A percentile compares a stretch with the other conserved stretches of the same genome.
Evolutionary conservation across 257 asterid species (phyloP).

Genomic region (Ehretia macrophylla): DNA sequence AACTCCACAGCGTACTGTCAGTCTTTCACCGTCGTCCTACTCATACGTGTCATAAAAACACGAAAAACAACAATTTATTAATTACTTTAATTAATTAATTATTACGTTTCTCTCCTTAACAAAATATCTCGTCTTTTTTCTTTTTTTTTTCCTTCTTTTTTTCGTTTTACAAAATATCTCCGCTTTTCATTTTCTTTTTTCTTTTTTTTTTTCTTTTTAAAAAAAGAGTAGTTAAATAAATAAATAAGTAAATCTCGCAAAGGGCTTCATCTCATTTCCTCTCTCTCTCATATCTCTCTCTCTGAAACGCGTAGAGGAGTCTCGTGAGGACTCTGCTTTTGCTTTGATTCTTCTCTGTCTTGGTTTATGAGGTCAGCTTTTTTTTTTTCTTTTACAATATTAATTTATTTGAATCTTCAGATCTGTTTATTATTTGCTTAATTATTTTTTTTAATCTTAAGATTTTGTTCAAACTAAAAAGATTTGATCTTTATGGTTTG

Average conservation of each 20-base stretch:
- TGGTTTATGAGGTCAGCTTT: conserved; percentile 72
- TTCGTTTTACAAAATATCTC: too few relatives aligned
- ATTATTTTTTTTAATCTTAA: conserved; percentile 1
- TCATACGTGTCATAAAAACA: too few relatives aligned
- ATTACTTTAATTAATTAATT: too few relatives aligned
- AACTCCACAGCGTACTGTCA: too few relatives aligned
- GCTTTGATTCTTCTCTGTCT: conserved; percentile 35
- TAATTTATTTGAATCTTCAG: conserved; percentile 14
- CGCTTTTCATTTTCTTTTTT: too few relatives aligned
- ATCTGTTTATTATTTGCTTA: conserved; percentile 22
- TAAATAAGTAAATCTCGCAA: not conserved
- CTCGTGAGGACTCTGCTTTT: conserved; percentile 45
- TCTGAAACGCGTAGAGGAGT: conserved; percentile 24
- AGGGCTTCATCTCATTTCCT: not conserved
- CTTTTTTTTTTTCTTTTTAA: too few relatives aligned
- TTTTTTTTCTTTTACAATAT: not conserved
- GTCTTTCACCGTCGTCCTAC: too few relatives aligned
- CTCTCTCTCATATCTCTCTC: conserved; percentile 6
- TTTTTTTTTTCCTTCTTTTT: too few relatives aligned
- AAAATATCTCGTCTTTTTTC: too few relatives aligned
- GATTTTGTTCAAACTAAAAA: not conserved
- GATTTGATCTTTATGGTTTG: not conserved
- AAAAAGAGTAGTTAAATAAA: too few relatives aligned
- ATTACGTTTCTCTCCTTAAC: too few relatives aligned
- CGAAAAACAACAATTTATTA: too few relatives aligned